Evolutionary conservation across 208 protist genomes (phyloP).

Genomic region (Crithidia expoeki): DNA sequence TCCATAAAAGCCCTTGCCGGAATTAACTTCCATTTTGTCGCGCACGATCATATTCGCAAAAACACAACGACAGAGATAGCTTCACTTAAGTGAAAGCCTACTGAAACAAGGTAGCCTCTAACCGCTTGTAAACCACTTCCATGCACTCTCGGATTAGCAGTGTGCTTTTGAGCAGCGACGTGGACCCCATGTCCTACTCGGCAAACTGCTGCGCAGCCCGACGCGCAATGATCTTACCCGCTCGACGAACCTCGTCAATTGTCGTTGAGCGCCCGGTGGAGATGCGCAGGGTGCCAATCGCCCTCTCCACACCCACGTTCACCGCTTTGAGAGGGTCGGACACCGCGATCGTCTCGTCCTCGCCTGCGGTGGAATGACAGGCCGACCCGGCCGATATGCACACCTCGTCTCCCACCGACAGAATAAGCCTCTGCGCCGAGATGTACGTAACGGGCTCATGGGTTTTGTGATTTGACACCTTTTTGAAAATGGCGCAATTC

Average conservation of each 20-base stretch:
- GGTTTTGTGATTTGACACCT: slow-evolving; percentile 32
- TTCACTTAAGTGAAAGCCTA: too few relatives aligned
- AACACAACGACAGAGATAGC: too few relatives aligned
- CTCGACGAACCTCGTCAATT: slow-evolving; percentile 67
- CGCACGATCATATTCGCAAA: too few relatives aligned
- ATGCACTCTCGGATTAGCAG: too few relatives aligned
- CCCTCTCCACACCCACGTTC: slow-evolving; percentile 50
- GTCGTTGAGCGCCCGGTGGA: slow-evolving; percentile 75
- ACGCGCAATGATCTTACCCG: slow-evolving; percentile 72
- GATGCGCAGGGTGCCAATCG: slow-evolving; percentile 79
- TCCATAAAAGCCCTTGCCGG: too few relatives aligned
- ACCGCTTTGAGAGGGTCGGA: slow-evolving; percentile 76
- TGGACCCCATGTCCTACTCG: slow-evolving; percentile 53
- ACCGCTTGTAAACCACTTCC: too few relatives aligned
- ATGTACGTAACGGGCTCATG: slow-evolving; percentile 59
- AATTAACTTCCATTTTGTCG: too few relatives aligned
- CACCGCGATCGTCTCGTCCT: slow-evolving; percentile 52
- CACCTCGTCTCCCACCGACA: slow-evolving; percentile 64
- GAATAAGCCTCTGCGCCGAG: slow-evolving; percentile 69
- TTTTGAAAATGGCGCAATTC: slow-evolving; percentile 79
- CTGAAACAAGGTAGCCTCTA: too few relatives aligned
- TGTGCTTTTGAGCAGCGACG: too few relatives aligned
- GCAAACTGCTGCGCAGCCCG: slow-evolving; percentile 80
- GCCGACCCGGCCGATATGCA: slow-evolving; percentile 88
- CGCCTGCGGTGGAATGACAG: slow-evolving; percentile 70